These are phyloP conservation scores for Pezicula radicicola DNA, from an alignment of 2,329 filamentous ascomycete genomes.

Conservation along the genomic window DNA sequence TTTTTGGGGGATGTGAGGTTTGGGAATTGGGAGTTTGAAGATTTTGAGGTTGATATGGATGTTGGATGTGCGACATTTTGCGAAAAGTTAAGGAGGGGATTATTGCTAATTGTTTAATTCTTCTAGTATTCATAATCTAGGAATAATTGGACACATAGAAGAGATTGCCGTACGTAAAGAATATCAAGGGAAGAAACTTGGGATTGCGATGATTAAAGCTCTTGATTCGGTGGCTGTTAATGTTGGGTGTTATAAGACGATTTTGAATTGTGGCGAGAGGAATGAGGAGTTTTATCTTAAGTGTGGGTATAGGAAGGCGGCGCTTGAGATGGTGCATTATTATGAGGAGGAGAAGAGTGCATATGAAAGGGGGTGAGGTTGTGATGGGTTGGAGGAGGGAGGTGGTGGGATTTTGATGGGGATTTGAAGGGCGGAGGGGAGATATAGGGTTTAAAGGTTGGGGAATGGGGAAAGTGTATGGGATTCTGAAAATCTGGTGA, in stretches of 20 bases:
- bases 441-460: no score
- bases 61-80: no score
- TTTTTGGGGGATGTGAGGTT: no score
- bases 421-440: no score
- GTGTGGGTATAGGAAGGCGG: conserved; percentile 88
- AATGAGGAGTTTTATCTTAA: conserved; percentile 98
- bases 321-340: conserved; percentile 94
- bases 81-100: no score
- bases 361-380: conserved; percentile 2
- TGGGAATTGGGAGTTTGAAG: no score
- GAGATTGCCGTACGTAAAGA: conserved; percentile 93
- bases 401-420: not conserved
- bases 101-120: no score
- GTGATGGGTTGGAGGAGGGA: no score
- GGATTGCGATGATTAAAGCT: conserved; percentile 85
- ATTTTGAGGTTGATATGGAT: no score
- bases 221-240: conserved; percentile 82
- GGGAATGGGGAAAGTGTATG: no score
- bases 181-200: conserved; percentile 95
- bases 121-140: conserved; percentile 69
- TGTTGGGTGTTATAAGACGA: conserved; percentile 93
- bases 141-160: conserved; percentile 87
- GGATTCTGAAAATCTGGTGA: no score
- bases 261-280: conserved; percentile 89
- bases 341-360: conserved; percentile 39